A percentile compares a stretch with the other conserved stretches of the same genome.
Conservation (phyloP, 345 rosid genomes). For the Arabis hirsuta region DNA sequence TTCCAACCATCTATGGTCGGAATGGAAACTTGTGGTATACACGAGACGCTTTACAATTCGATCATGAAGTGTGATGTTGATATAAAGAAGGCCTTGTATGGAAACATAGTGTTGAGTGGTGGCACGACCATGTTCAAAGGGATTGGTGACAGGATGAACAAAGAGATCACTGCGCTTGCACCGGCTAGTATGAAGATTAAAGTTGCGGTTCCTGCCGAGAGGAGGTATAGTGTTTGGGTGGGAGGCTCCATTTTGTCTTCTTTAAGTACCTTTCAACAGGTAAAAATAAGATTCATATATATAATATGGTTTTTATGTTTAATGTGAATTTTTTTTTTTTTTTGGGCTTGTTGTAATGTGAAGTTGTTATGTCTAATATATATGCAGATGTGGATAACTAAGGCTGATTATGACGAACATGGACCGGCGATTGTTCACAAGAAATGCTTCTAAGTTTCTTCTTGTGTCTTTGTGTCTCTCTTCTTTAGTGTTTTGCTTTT, state of each 20-base stretch:
- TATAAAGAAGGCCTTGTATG: slow-evolving; percentile 64
- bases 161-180: slow-evolving; percentile 73
- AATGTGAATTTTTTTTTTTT: neutral
- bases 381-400: slow-evolving; percentile 10
- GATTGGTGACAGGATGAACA: slow-evolving; percentile 78
- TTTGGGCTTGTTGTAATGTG: neutral
- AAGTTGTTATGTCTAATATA: slow-evolving; percentile 4
- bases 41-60: slow-evolving; percentile 63
- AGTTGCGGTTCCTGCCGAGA: slow-evolving; percentile 12
- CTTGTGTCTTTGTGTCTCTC: neutral
- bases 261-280: slow-evolving; percentile 73
- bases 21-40: slow-evolving; percentile 66
- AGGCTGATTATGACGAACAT: neutral
- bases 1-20: slow-evolving; percentile 80
- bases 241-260: slow-evolving; percentile 39
- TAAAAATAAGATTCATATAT: slow-evolving; percentile 2
- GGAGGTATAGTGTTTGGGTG: slow-evolving; percentile 30
- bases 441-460: slow-evolving; percentile 11
- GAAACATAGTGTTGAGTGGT: slow-evolving; percentile 57
- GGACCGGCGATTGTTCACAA: slow-evolving; percentile 6
- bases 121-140: slow-evolving; percentile 81
- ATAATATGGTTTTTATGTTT: neutral
- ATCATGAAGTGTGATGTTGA: slow-evolving; percentile 74
- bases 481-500: neutral
- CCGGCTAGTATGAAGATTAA: slow-evolving; percentile 29